Evolutionary conservation across 1,139 yeast species (phyloP), one percentile per base, ranked within the genome.

Genomic region (Lodderomyces jiufengensis): DNA sequence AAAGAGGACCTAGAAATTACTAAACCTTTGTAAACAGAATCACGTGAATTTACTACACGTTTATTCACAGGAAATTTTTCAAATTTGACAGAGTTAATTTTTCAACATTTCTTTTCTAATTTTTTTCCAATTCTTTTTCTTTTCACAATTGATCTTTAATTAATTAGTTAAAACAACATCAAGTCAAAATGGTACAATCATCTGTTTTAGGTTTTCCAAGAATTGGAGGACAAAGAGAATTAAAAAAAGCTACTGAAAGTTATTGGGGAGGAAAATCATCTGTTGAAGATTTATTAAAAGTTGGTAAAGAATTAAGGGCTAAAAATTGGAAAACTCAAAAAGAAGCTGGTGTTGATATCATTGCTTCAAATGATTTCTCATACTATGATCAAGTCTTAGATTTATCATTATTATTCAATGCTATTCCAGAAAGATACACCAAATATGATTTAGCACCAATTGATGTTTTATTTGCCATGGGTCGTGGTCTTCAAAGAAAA

Each of bases 201-300:
- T 80, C 96, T 60, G 94, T 90, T 57, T 81, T 90, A 74, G 98
- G 98, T 70, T 90, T 90, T 90, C 98, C 98, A 76, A 92, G 97
- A 79, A 90, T 84, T 57, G 94, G 98, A 63, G 95, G 96, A 55
- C 88, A 88, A 77, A 92, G 98, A 82, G 98, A 92, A 76, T 83
- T 92, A 70, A 92, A 92, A 77, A 92, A 92, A 75, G 86, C 86
- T 69, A 92, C 98, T 53, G 98, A 92, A 74, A 84, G 95, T 65
- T 92, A 92, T 90, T 92, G 98, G 98, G 70, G 78, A 54, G 97
- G 97, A 62, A 90, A 90, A 76, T 84, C 82, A 55, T 59, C 83
- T 47, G 87, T 78, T 49, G 97, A 86, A 44, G 95, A 87, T 60
- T 80, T 92, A 55, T 71, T 86, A 68, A 78, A 86, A 59, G 90